Evolutionary conservation across 2,329 filamentous ascomycete species (phyloP).

Genomic region (Ceratocystis alfenasii): DNA sequence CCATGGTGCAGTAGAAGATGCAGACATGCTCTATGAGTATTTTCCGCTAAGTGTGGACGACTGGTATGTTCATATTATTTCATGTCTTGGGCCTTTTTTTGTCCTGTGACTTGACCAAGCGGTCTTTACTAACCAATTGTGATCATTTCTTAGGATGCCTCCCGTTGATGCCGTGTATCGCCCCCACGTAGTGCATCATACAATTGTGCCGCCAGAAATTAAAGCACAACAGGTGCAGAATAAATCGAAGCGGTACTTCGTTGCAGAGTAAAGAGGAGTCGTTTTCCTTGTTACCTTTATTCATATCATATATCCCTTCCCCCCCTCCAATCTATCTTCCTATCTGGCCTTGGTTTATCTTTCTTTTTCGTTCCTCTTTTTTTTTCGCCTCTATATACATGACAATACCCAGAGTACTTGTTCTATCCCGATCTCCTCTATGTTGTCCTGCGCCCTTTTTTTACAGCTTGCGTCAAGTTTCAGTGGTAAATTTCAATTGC

Average conservation of each 20-base stretch:
- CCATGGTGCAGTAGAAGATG: slow-evolving; percentile 59
- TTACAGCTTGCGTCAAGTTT: background rate
- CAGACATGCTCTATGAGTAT: slow-evolving; percentile 84
- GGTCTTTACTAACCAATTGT: slow-evolving; percentile 22
- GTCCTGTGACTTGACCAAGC: background rate
- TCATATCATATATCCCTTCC: background rate
- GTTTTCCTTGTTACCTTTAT: slow-evolving; percentile 22
- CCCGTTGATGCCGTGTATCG: slow-evolving; percentile 83
- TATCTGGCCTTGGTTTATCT: background rate
- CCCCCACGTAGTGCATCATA: slow-evolving; percentile 89
- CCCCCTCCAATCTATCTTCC: background rate
- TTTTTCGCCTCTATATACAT: slow-evolving; percentile 1
- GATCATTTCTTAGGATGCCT: slow-evolving; percentile 49
- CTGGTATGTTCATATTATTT: slow-evolving; percentile 41
- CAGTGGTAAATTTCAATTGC: slow-evolving; percentile 4
- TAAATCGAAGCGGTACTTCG: slow-evolving; percentile 61
- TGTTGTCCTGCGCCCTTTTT: background rate
- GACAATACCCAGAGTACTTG: slow-evolving; percentile 5
- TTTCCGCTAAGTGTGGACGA: slow-evolving; percentile 86
- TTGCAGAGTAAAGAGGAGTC: slow-evolving; percentile 40
- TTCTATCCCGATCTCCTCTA: background rate
- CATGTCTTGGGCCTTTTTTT: background rate
- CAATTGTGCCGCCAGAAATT: slow-evolving; percentile 54
- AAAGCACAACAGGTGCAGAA: slow-evolving; percentile 55
- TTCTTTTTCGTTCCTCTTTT: slow-evolving; percentile 18